Evolutionary conservation across 2,329 filamentous ascomycete genomes (phyloP), one percentile per base, ranked within the genome.

Genomic region (Fusarium bactridioides): DNA sequence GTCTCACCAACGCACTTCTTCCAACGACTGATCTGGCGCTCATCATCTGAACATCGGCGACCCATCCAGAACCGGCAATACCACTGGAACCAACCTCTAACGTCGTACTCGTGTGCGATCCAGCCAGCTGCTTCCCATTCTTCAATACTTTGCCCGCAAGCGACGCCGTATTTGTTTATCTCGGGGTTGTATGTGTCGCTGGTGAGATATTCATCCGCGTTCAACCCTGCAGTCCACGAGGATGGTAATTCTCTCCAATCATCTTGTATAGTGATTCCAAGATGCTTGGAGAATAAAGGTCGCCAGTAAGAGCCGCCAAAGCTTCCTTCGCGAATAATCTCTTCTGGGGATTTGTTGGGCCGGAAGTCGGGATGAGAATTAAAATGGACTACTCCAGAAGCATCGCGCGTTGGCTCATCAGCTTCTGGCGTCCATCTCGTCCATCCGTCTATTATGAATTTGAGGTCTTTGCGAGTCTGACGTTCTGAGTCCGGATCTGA

Each of bases 1-100:
- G 58, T 69, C 5, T 64, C 66, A 1, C 66, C 66, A 13, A 69
- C 66, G 10, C 66, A 69, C 21, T 69, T 69, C 43, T 58, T 69
- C 66, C 66, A 69, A 4, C 66, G 66, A n/a, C 64, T 64, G n/a
- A 69, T 69, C 13, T 69, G 66, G 1, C 66, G 64, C 35, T 69
- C 64, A 0, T 69, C 66, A 37, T 69, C 66, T 1, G 15, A 15
- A 4, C 66, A 69, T 4, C 66, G 66, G 4, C 66, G 66, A 1
- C 66, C 66, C 66, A 69, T 69, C 50, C 64, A 69, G 3, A 57
- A 69, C 0, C 66, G 66, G 5, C 66, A 69, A 23, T 69, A 69
- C 66, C 66, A 69, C 9, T 69, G 66, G 16, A 69, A 69, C 66
- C 66, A 69, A 0, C 66, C 66, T 19, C 66, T 18, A 3, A 69